Base-by-base conservation (phyloP, 1,139 yeast species). In the Scheffersomyces insectosa region DNA sequence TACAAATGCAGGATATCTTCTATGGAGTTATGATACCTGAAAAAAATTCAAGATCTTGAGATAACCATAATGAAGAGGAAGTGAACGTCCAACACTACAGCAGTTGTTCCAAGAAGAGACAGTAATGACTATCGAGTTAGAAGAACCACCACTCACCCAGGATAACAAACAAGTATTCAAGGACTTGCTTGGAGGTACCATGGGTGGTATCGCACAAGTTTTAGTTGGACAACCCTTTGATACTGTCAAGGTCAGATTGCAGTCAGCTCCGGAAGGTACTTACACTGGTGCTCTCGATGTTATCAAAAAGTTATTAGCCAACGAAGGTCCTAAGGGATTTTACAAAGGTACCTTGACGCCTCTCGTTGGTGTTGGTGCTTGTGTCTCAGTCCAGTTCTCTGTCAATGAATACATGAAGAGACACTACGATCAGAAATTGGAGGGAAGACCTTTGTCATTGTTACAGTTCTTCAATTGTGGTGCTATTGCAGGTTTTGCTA, bases 161-260 rank as follows among this genome's bases (percentile, higher is more conserved):
- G 66, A 69, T 45, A 68, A 73, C 55, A 53, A 60, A 39, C 82
- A 90, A 54, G 93, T 89, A 2, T 58, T 75, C 28, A 90, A 89
- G 59, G 97, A 91, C 62, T 77, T 91, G 41, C 71, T 87, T 48
- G 95, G 95, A 5, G 98, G 97, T 9, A 90, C 97, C 29, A 77
- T 88, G 59, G 97, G 97, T 47, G 98, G 98, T 46, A 81, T 91
- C 37, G 90, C 97, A 12, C 98, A 91, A 67, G 97, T 91, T 11
- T 71, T 91, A 38, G 88, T 86, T n/a, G 97, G 97, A 28, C 97
- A 91, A 65, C 98, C 98, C 10, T 91, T 91, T 57, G 98, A 91
- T 63, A 88, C 96, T 9, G 88, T 95, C 38, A 91, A 90, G 65
- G 97, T 91, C 32, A 78, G 98, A 50, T 73, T 91, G 39, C 97